Evolutionary conservation across 2,329 filamentous ascomycete species (phyloP).

Genomic region (Fusarium sp.): DNA sequence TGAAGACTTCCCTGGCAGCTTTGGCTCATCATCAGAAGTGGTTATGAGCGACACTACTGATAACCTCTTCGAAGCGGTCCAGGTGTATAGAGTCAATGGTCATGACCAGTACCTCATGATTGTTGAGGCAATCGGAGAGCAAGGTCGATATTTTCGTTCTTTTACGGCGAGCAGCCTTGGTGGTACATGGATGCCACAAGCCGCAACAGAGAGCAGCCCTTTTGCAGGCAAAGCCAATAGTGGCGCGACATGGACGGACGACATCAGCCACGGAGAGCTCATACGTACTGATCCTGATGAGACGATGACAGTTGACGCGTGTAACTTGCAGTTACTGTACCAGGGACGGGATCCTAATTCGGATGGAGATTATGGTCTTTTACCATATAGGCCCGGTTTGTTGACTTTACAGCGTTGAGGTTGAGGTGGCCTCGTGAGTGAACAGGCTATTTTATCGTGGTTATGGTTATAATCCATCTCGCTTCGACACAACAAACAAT

Average conservation of each 20-base stretch:
- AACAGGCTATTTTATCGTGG: too few relatives aligned
- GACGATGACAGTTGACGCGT: constrained; percentile 73
- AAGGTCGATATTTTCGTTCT: constrained; percentile 76
- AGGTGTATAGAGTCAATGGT: constrained; percentile 73
- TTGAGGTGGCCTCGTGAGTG: too few relatives aligned
- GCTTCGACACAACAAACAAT: too few relatives aligned
- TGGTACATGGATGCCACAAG: constrained; percentile 72
- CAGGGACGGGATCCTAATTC: constrained; percentile 65
- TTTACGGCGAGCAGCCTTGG: constrained; percentile 71
- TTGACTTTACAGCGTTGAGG: constrained; percentile 23
- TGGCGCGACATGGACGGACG: constrained; percentile 74
- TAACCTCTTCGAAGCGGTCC: constrained; percentile 76
- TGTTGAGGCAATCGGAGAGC: constrained; percentile 71
- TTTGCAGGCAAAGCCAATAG: constrained; percentile 77
- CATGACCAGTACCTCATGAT: constrained; percentile 75
- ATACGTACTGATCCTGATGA: constrained; percentile 70
- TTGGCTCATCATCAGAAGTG: constrained; percentile 65
- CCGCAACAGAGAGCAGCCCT: constrained; percentile 67
- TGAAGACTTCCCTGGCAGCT: constrained; percentile 71
- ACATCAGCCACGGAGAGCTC: constrained; percentile 76
- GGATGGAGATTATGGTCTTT: constrained; percentile 59
- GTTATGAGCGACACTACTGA: constrained; percentile 69
- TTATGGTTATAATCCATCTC: too few relatives aligned
- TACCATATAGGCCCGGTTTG: constrained; percentile 35
- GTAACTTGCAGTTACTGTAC: constrained; percentile 75